A percentile compares a stretch with the other conserved stretches of the same genome.
Evolutionary conservation across 768 basidiomycete species (phyloP).

Genomic region (Pleurotus salmoneostramineus): DNA sequence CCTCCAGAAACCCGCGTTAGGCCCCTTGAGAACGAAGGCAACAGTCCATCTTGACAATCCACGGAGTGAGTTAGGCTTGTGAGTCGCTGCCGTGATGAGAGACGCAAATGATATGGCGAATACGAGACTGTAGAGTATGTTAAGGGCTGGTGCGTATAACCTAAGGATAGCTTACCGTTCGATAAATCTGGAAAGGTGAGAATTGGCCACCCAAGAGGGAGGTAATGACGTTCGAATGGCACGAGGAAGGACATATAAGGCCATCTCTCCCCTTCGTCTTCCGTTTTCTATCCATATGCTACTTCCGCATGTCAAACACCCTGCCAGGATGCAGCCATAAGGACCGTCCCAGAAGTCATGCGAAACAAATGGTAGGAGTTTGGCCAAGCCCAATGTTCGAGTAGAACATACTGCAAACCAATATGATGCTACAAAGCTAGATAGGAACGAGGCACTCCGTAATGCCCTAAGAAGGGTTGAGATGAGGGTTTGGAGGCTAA

Average conservation of each 20-base stretch:
- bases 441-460: constrained; percentile 70
- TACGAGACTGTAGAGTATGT: constrained; percentile 33
- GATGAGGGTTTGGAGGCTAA: constrained; percentile 38
- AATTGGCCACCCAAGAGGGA: constrained; percentile 40
- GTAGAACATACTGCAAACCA: constrained; percentile 71
- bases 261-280: constrained; percentile 71
- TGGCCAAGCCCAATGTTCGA: constrained; percentile 62
- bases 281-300: constrained; percentile 81
- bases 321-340: constrained; percentile 60
- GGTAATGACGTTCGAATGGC: constrained; percentile 66
- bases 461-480: constrained; percentile 44
- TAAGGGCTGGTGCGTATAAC: neutral
- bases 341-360: constrained; percentile 83
- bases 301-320: constrained; percentile 65
- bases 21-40: constrained; percentile 61
- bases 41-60: constrained; percentile 74
- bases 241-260: constrained; percentile 71
- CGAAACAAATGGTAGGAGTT: constrained; percentile 59
- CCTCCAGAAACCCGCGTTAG: constrained; percentile 52
- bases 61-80: constrained; percentile 61
- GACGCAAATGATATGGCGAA: constrained; percentile 65
- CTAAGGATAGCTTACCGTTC: constrained; percentile 47
- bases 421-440: constrained; percentile 65
- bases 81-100: constrained; percentile 58
- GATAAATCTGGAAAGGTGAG: constrained; percentile 31